phyloP scores from a whole-genome alignment of 2,329 filamentous ascomycete genomes.

The Didymella sp. region DNA sequence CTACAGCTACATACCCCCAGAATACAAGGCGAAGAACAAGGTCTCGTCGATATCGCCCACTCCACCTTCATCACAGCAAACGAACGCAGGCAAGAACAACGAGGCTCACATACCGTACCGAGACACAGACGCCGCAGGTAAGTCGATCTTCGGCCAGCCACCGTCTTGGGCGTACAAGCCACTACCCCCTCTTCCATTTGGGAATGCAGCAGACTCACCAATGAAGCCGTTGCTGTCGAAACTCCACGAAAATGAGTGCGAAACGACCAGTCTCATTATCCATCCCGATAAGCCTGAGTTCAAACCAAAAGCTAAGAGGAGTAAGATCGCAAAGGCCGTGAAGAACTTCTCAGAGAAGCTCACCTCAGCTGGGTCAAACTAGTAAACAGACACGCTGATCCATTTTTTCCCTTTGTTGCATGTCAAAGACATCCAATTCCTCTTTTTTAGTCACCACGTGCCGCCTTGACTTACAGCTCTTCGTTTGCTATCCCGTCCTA shows the following conservation, averaged over 20 bases:
- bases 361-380: not conserved
- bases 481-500: not conserved
- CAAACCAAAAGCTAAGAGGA: not conserved
- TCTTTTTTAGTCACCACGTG: not conserved
- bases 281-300: not conserved
- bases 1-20: conserved; percentile 10
- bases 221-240: not conserved
- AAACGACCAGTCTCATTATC: not conserved
- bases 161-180: not conserved
- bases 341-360: conserved; percentile 2
- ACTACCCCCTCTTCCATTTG: not conserved
- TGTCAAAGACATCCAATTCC: too few species aligned
- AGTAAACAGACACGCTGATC: too few species aligned
- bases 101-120: not conserved
- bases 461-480: not conserved
- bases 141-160: not conserved
- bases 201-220: not conserved
- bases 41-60: not conserved
- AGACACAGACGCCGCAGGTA: not conserved
- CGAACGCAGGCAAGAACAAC: not conserved
- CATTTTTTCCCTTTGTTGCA: too few species aligned
- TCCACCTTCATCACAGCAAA: not conserved
- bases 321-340: not conserved
- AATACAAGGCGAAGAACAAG: not conserved
- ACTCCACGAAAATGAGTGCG: not conserved